These are phyloP conservation scores for Plasmopara viticola DNA, from an alignment of 352 stramenopile species.

Conservation along the genomic window DNA sequence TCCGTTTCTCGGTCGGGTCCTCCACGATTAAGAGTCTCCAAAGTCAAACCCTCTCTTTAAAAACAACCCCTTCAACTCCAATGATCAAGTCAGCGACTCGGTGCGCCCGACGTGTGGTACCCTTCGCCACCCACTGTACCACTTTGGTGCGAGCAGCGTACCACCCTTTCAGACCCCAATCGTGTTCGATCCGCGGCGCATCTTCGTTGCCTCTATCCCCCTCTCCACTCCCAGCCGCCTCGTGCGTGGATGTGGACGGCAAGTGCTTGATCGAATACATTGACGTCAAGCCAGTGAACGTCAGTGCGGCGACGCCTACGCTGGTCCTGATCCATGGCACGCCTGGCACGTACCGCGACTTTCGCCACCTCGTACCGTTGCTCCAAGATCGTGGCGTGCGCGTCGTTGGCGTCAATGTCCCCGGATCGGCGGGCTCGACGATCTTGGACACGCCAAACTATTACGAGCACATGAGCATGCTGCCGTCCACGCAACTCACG, in stretches of 20 bases:
- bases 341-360: conserved; percentile 58
- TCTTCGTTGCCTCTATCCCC: conserved; percentile 7
- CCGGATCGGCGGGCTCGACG: conserved; percentile 45
- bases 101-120: no score
- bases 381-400: conserved; percentile 35
- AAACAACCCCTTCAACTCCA: no score
- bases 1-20: no score
- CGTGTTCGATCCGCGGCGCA: no score
- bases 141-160: neutral
- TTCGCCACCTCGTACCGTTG: conserved; percentile 53
- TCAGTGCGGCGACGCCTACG: conserved; percentile 21
- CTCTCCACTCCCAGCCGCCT: conserved; percentile 22
- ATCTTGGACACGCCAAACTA: conserved; percentile 34
- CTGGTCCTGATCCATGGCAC: conserved; percentile 61
- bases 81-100: no score
- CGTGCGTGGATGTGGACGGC: conserved; percentile 24
- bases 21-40: no score
- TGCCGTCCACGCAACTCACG: conserved; percentile 30
- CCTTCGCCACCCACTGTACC: no score
- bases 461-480: conserved; percentile 33
- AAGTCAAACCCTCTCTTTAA: no score
- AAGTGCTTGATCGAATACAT: conserved; percentile 48
- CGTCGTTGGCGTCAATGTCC: conserved; percentile 55
- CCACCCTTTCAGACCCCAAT: neutral
- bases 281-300: conserved; percentile 15